These are phyloP conservation scores for Pachysolen tannophilus DNA, from an alignment of 805 yeast genomes.

Conservation along the genomic window DNA sequence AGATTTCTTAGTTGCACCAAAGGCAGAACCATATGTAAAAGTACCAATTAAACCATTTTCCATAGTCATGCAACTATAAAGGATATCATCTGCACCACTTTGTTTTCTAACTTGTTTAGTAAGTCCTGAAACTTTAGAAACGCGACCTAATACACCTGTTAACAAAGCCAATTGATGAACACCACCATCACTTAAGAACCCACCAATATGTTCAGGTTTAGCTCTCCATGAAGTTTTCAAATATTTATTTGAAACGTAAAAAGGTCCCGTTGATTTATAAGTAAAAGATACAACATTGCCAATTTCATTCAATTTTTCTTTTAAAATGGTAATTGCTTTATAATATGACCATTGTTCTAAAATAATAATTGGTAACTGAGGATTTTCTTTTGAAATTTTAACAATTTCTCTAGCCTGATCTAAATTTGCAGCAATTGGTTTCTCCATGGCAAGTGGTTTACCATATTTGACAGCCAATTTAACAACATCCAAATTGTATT, in stretches of 20 bases:
- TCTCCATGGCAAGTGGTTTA: conserved; percentile 79
- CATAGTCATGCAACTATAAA: conserved; percentile 59
- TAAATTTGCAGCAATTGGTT: conserved; percentile 86
- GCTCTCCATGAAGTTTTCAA: conserved; percentile 77
- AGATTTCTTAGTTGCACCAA: conserved; percentile 72
- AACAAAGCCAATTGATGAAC: conserved; percentile 89
- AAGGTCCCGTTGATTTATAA: conserved; percentile 69
- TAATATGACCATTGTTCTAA: conserved; percentile 84
- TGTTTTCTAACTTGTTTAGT: conserved; percentile 70
- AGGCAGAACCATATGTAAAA: conserved; percentile 80
- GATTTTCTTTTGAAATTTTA: conserved; percentile 48
- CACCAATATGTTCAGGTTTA: conserved; percentile 88
- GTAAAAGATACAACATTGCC: conserved; percentile 69
- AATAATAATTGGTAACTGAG: conserved; percentile 37
- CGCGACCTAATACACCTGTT: conserved; percentile 73
- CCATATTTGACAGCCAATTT: conserved; percentile 61
- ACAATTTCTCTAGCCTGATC: conserved; percentile 79
- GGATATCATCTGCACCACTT: conserved; percentile 78
- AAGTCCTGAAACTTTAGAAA: conserved; percentile 63
- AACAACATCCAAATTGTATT: conserved; percentile 62
- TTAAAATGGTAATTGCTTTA: conserved; percentile 47
- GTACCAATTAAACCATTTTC: conserved; percentile 67
- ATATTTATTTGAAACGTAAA: conserved; percentile 52
- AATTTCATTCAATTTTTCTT: conserved; percentile 55
- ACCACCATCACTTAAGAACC: conserved; percentile 90